phyloP scores from a whole-genome alignment of 768 basidiomycete genomes.

The Tephrocybe sp. region DNA sequence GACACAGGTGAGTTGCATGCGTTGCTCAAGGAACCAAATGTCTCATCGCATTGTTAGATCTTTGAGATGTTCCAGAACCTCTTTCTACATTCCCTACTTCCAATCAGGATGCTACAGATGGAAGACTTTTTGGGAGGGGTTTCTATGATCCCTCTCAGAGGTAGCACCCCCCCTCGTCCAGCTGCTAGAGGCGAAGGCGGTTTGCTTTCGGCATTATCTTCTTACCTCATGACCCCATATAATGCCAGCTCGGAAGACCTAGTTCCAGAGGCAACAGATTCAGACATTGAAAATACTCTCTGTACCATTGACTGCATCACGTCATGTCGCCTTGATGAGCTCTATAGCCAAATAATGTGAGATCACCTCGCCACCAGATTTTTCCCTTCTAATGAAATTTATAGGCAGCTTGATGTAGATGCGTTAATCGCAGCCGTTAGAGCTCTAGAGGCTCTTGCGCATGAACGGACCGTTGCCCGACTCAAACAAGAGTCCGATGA shows the following conservation, averaged over 20 bases:
- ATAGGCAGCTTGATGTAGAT: constrained; percentile 74
- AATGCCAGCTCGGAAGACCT: constrained; percentile 66
- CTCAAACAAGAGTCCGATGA: constrained; percentile 72
- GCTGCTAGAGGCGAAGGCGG: constrained; percentile 81
- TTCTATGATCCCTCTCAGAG: constrained; percentile 87
- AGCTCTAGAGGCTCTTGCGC: constrained; percentile 86
- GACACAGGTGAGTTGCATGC: constrained; percentile 63
- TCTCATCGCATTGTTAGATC: constrained; percentile 49
- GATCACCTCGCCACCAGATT: constrained; percentile 23
- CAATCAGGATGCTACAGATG: constrained; percentile 90
- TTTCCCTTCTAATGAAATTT: background rate
- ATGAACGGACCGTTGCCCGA: constrained; percentile 81
- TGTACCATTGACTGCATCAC: constrained; percentile 95
- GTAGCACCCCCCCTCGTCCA: constrained; percentile 61
- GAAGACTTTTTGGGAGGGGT: constrained; percentile 97
- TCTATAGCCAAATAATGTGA: constrained; percentile 92
- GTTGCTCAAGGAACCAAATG: background rate
- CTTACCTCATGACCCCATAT: constrained; percentile 96
- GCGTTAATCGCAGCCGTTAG: constrained; percentile 82
- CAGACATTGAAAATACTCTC: constrained; percentile 90
- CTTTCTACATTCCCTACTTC: constrained; percentile 90
- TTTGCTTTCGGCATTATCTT: constrained; percentile 88
- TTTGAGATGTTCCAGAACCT: constrained; percentile 99
- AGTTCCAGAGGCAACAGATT: constrained; percentile 86
- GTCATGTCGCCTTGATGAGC: constrained; percentile 89